Base-by-base conservation (phyloP, 202 grass and related monocot genomes). In the Brachypodium distachyon region DNA sequence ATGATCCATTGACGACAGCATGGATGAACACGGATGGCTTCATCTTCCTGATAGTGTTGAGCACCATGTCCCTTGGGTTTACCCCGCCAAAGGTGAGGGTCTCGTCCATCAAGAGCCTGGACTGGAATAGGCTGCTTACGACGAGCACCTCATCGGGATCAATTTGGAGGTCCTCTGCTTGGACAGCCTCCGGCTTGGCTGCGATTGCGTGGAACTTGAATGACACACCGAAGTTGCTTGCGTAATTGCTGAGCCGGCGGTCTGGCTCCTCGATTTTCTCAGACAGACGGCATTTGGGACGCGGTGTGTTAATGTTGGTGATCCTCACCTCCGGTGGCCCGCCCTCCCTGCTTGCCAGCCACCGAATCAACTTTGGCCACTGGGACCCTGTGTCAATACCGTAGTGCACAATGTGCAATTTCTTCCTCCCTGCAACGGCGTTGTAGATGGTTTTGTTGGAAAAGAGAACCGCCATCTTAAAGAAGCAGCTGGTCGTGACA, bases 261-360 rank as follows among this genome's bases (percentile, higher is more conserved):
- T 82, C 82, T 16, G 89, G 75, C 34, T 85, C 85, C 66, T 92
- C 61, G 52, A 88, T 77, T 43, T 41, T 36, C 51, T 85, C 74
- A 16, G 60, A 40, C 7, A 82, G 89, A 26, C 82, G 85, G 32
- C 82, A 83, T 33, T 82, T 85, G 6, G 78, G 78, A 64, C 82
- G 81, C 3, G 85, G 82, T 19, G 62, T 16, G 50, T 85, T 82
- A 33, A 92, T 85, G 6, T 68, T 82, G 0, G 89, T 92, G 49
- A 92, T 83, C 38, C 77, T 79, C 84, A 92, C 67, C n/a, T 68
- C 77, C 0, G 85, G 89, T 5, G 85, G 74, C n/a, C 89, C 82
- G 6, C 82, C 81, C 2, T 69, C 43, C 38, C 81, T 64, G n/a
- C n/a, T 18, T 5, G 81, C 76, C 16, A 85, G 61, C 3, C 67